Percentiles rank a stretch among this genome's conserved stretches.
Evolutionary conservation across 495 filamentous ascomycete species (phyloP).

Genomic region (Aspergillus ostianus): DNA sequence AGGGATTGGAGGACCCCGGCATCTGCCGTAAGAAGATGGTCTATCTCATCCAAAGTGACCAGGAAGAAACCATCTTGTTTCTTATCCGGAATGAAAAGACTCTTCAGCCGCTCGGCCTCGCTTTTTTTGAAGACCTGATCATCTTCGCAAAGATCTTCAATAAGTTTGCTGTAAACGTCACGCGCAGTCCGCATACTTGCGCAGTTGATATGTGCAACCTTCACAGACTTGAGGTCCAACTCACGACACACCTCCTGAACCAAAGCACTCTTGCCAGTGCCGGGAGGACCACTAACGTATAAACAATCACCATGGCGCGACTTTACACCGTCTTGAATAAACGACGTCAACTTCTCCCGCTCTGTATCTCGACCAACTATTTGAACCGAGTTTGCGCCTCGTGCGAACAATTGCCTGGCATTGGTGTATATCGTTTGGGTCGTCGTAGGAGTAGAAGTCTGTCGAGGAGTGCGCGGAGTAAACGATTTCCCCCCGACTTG

Average conservation of each 20-base stretch:
- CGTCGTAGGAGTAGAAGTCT: conserved; percentile 55
- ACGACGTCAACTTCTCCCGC: conserved; percentile 63
- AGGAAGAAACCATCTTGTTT: conserved; percentile 58
- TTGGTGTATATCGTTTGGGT: conserved; percentile 75
- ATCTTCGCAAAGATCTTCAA: conserved; percentile 61
- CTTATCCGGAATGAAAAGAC: conserved; percentile 61
- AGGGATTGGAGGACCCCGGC: conserved; percentile 82
- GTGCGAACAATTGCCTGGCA: conserved; percentile 83
- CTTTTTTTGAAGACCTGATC: conserved; percentile 56
- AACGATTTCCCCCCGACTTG: conserved; percentile 58
- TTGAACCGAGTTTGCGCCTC: conserved; percentile 69
- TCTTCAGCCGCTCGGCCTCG: conserved; percentile 56
- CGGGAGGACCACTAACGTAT: conserved; percentile 93
- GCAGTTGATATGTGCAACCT: conserved; percentile 84
- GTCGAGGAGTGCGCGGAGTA: conserved; percentile 60
- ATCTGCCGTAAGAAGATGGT: conserved; percentile 85
- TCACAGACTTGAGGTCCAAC: conserved; percentile 49
- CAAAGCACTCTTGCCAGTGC: conserved; percentile 94
- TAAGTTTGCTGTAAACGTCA: conserved; percentile 75
- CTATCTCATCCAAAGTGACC: conserved; percentile 90
- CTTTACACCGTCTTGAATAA: conserved; percentile 63
- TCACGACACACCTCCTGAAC: conserved; percentile 73
- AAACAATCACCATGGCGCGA: conserved; percentile 73
- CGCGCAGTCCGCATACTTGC: conserved; percentile 86
- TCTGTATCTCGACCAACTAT: conserved; percentile 85